phyloP scores from a whole-genome alignment of 192 early-diverging fungal species.

The Rhizophlyctis rosea region DNA sequence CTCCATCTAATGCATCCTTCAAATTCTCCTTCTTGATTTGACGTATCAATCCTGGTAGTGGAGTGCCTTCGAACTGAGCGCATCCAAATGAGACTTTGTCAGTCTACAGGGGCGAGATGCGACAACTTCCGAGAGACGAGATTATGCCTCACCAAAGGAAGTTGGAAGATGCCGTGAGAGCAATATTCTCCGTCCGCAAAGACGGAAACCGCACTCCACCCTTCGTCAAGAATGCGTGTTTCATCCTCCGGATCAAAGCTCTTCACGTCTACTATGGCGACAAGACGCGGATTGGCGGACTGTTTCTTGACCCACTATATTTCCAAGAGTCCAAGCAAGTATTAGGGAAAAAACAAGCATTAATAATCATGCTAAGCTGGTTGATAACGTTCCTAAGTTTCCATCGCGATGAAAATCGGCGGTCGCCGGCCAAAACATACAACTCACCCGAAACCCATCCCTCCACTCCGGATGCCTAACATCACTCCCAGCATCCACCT shows the following conservation, averaged over 20 bases:
- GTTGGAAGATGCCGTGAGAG: not conserved
- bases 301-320: not conserved
- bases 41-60: not conserved
- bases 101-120: not conserved
- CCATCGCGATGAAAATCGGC: too few species aligned
- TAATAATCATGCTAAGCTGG: too few species aligned
- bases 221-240: not conserved
- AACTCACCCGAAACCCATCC: not conserved
- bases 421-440: not conserved
- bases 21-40: not conserved
- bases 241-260: not conserved
- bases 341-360: too few species aligned
- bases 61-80: not conserved
- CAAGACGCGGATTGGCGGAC: not conserved
- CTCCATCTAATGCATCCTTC: not conserved
- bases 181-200: not conserved
- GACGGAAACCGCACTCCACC: not conserved
- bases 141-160: not conserved
- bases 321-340: not conserved
- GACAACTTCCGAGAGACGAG: not conserved
- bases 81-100: not conserved
- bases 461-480: not conserved
- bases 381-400: too few species aligned
- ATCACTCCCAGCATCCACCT: not conserved
- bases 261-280: not conserved